Evolutionary conservation across 345 rosid genomes (phyloP).

Genomic region (Eucalyptus virginea): DNA sequence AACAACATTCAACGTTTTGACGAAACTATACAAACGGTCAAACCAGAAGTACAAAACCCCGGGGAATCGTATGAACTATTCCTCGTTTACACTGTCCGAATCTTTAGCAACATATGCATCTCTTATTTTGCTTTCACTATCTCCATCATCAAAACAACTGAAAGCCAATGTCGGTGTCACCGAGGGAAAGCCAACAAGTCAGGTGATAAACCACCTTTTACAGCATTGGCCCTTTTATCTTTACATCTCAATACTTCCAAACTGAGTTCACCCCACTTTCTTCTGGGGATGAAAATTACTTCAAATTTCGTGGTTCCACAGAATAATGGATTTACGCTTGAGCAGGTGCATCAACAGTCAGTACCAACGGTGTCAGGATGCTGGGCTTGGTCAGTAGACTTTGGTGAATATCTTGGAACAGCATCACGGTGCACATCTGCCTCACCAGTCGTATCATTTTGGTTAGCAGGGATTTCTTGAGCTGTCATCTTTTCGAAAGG

Average conservation of each 20-base stretch:
- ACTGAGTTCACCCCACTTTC: neutral
- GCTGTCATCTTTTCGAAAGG: constrained; percentile 22
- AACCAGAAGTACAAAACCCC: neutral
- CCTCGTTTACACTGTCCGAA: neutral
- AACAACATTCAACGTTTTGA: neutral
- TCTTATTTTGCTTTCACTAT: neutral
- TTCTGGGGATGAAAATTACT: neutral
- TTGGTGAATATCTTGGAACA: neutral
- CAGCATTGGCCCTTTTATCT: neutral
- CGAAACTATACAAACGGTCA: neutral
- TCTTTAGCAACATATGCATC: neutral
- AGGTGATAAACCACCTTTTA: neutral
- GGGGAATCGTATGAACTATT: neutral
- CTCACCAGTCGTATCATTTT: neutral
- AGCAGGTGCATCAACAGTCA: neutral
- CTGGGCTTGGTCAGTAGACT: neutral
- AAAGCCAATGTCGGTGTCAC: neutral
- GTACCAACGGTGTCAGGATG: neutral
- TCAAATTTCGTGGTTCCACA: neutral
- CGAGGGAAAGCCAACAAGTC: neutral
- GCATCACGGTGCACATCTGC: neutral
- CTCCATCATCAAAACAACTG: neutral
- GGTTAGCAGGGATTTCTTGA: constrained; percentile 7
- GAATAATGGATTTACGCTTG: neutral
- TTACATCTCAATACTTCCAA: neutral